Conservation (phyloP, 257 asterid species). For the Scutellaria minor region DNA sequence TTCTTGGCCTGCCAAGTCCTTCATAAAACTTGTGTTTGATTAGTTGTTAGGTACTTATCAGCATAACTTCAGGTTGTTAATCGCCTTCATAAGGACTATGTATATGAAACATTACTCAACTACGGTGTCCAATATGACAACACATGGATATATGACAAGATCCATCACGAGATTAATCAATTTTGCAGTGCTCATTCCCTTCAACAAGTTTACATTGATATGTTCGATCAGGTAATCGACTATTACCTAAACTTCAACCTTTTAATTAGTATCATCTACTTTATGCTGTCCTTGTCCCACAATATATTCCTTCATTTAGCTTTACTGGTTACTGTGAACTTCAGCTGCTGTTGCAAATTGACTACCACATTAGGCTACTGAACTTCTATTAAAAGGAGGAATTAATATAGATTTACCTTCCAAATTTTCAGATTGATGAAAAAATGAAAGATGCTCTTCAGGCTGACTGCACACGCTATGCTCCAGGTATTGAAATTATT, state of each 20-base stretch:
- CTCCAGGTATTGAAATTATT: slow-evolving; percentile 96
- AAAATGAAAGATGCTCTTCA: slow-evolving; percentile 99
- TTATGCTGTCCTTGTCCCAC: not conserved
- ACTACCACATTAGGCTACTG: slow-evolving; percentile 28
- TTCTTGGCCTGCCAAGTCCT: slow-evolving; percentile 26
- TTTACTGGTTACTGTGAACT: not conserved
- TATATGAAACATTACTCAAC: slow-evolving; percentile 74
- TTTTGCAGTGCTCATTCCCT: slow-evolving; percentile 95
- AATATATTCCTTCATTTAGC: not conserved
- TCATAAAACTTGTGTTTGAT: slow-evolving; percentile 7
- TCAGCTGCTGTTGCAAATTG: slow-evolving; percentile 21
- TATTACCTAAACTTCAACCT: not conserved
- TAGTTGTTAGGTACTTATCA: slow-evolving; percentile 29
- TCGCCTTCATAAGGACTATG: slow-evolving; percentile 84
- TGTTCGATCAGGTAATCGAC: slow-evolving; percentile 92
- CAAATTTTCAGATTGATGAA: slow-evolving; percentile 79
- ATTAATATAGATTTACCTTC: not conserved
- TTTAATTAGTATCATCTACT: slow-evolving; percentile 16
- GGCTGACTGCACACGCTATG: slow-evolving; percentile 96
- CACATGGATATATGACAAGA: slow-evolving; percentile 98
- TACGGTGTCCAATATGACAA: slow-evolving; percentile 94
- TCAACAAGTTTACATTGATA: slow-evolving; percentile 97
- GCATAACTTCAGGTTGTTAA: slow-evolving; percentile 77
- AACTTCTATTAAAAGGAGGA: slow-evolving; percentile 27
- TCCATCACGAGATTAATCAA: slow-evolving; percentile 99